Evolutionary conservation across 2,329 filamentous ascomycete species (phyloP).

Genomic region (Trichoderma guizhouense): DNA sequence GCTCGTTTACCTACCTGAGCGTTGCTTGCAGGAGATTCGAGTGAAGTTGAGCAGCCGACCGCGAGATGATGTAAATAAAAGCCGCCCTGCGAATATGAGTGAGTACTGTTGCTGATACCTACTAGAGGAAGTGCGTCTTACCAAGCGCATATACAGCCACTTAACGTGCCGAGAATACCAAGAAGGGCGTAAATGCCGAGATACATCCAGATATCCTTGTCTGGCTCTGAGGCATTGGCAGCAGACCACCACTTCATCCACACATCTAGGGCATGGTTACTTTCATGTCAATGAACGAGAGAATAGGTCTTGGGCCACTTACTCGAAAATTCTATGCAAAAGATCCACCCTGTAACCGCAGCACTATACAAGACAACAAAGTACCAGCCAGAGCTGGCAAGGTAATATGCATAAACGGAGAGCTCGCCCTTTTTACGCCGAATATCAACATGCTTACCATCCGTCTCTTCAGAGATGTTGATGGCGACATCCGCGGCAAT

Average conservation of each 20-base stretch:
- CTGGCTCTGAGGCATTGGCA: conserved; percentile 9
- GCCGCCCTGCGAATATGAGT: neutral
- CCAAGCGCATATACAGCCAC: neutral
- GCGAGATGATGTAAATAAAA: conserved; percentile 11
- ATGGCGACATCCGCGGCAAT: neutral
- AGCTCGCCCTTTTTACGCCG: conserved; percentile 12
- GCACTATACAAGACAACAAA: neutral
- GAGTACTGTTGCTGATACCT: neutral
- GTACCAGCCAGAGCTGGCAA: conserved; percentile 5
- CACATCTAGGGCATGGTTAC: neutral
- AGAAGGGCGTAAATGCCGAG: conserved; percentile 5
- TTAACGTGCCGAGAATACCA: conserved; percentile 1
- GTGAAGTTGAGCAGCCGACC: neutral
- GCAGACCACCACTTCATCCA: conserved; percentile 19
- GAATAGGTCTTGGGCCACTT: neutral
- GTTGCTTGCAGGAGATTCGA: neutral
- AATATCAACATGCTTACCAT: conserved; percentile 9
- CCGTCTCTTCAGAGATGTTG: neutral
- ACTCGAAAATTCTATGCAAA: conserved; percentile 17
- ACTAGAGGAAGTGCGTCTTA: neutral
- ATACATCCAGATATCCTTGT: conserved; percentile 14
- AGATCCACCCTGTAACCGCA: neutral
- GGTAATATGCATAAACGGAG: conserved; percentile 14
- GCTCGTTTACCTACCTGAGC: neutral
- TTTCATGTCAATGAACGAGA: neutral